Base-by-base conservation (phyloP, 2,329 filamentous ascomycete genomes). In the Lecanicillium sp. region DNA sequence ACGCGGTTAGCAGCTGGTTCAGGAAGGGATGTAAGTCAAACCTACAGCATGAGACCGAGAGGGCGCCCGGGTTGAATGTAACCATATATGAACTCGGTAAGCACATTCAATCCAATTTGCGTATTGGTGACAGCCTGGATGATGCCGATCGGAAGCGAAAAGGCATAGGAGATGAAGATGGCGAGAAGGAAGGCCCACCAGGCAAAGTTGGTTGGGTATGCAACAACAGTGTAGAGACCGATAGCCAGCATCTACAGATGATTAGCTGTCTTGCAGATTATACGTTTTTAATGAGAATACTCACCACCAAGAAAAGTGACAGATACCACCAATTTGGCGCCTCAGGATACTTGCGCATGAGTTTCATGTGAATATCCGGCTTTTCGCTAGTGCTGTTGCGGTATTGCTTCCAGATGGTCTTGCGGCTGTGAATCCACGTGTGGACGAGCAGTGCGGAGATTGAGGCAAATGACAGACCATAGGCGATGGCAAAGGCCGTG, bases 161-260 rank as follows among this genome's bases (percentile, higher is more conserved):
- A 87, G 8, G 73, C 64, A 48, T 79, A 77, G 0, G 83, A 78
- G 50, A 88, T 81, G 44, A 74, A 66, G 3, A 88, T 73, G 3
- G 84, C 74, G 5, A 89, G 63, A 37, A 88, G 62, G 55, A 87
- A 87, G 0, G 79, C 79, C 84, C 84, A 89, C 83, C 83, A 87
- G 2, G 74, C 72, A 51, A 87, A 67, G 52, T 86, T 81, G 3
- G 86, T 87, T 0, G 79, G 77, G 57, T 80, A 87, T 0, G 67
- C 74, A 9, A 82, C 65, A 3, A 79, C 70, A 2, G 78, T 76
- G 21, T 75, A 57, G 50, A 81, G 73, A 17, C 75, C 77, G 4
- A 81, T 65, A 3, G 54, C 63, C 2, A 82, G 69, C 65, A 80
- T 75, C 77, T 77, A 20, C 6, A 49, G 9, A 53, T 12, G 5